Conservation (phyloP, 306 rosid species). For the Cercis canadensis region DNA sequence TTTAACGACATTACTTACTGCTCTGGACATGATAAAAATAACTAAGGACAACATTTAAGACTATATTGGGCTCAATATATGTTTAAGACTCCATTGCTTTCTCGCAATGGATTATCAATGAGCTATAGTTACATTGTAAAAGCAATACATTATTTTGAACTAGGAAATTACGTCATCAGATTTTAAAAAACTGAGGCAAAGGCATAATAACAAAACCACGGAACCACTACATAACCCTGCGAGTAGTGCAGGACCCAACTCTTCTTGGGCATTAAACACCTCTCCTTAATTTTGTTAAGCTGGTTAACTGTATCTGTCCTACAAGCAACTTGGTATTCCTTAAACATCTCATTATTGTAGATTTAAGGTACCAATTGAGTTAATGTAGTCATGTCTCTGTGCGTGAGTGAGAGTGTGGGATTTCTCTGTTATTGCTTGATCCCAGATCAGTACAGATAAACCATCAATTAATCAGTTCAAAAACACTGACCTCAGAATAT, state of each 20-base stretch:
- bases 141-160: slow-evolving; percentile 1
- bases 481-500: slow-evolving; percentile 78
- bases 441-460: slow-evolving; percentile 5
- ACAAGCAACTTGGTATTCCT: slow-evolving; percentile 5
- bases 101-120: not conserved
- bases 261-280: slow-evolving; percentile 14
- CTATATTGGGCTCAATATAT: not conserved
- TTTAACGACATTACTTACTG: not conserved
- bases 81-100: not conserved
- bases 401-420: too few relatives aligned
- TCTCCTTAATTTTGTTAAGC: slow-evolving; percentile 12
- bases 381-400: not conserved
- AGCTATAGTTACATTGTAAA: not conserved
- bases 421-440: not conserved
- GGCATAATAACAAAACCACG: too few relatives aligned
- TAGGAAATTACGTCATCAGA: not conserved
- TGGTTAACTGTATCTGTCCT: not conserved
- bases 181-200: too few relatives aligned
- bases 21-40: not conserved
- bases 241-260: too few relatives aligned
- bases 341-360: slow-evolving; percentile 7
- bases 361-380: slow-evolving; percentile 6
- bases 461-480: slow-evolving; percentile 27
- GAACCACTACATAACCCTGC: too few relatives aligned
- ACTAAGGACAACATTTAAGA: not conserved